These are phyloP conservation scores for Globisporangium lucens DNA, from an alignment of 352 stramenopile genomes.

Conservation along the genomic window DNA sequence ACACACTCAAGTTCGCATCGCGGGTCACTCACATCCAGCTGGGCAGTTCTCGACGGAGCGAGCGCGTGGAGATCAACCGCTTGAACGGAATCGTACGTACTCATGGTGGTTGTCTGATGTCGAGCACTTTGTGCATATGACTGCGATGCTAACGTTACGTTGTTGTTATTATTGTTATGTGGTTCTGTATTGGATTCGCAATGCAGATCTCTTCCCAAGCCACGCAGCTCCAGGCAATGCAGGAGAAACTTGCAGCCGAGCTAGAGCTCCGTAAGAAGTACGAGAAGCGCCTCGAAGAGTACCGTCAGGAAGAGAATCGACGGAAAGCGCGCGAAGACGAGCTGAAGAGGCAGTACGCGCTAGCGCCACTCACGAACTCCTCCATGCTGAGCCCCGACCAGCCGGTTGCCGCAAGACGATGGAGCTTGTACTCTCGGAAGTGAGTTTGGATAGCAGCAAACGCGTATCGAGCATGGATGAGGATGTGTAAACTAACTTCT, in stretches of 20 bases:
- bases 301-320: conserved; percentile 57
- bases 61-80: conserved; percentile 58
- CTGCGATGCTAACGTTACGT: neutral
- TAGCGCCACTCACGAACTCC: conserved; percentile 30
- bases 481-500: neutral
- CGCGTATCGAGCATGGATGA: neutral
- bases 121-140: neutral
- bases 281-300: conserved; percentile 71
- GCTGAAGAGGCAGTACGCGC: conserved; percentile 34
- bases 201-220: conserved; percentile 56
- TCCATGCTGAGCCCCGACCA: conserved; percentile 34
- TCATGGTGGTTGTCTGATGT: neutral
- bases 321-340: conserved; percentile 51
- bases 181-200: neutral
- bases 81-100: conserved; percentile 57
- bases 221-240: conserved; percentile 57
- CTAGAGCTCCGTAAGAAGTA: conserved; percentile 71
- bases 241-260: conserved; percentile 65
- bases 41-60: conserved; percentile 34
- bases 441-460: conserved; percentile 22
- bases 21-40: conserved; percentile 47
- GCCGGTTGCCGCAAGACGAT: conserved; percentile 43
- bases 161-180: neutral
- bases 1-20: conserved; percentile 75
- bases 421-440: conserved; percentile 70